Percentiles rank a stretch among this genome's conserved stretches.
Conservation (phyloP, 345 rosid species). For the Populus tremula region DNA sequence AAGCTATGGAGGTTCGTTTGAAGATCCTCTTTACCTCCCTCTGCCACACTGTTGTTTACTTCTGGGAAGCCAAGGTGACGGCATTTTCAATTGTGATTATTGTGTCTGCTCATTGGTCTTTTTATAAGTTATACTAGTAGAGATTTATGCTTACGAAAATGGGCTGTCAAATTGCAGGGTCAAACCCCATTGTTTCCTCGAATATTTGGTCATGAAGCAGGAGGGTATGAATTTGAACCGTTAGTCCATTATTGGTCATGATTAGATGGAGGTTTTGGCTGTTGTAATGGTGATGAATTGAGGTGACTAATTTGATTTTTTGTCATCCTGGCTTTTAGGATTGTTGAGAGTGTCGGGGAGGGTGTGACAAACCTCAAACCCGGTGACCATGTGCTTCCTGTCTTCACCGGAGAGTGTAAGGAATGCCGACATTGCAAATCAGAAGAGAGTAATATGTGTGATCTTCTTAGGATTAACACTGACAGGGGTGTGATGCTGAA, state of each 20-base stretch:
- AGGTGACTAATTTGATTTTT: neutral
- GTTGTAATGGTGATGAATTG: neutral
- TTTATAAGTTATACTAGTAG: too few species aligned
- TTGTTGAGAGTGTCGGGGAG: conserved; percentile 47
- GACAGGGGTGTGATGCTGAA: conserved; percentile 37
- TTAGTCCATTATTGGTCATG: neutral
- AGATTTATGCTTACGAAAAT: too few species aligned
- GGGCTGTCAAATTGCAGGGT: conserved; percentile 9
- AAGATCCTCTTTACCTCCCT: conserved; percentile 40
- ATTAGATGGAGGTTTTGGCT: neutral
- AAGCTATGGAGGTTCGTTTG: conserved; percentile 43
- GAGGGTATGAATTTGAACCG: conserved; percentile 1
- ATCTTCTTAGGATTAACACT: conserved; percentile 37
- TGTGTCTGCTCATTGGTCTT: too few species aligned
- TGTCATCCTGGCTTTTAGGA: neutral
- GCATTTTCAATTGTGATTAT: too few species aligned
- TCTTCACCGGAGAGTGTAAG: conserved; percentile 42
- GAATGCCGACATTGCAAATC: conserved; percentile 36
- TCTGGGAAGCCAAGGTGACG: conserved; percentile 52
- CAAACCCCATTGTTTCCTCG: conserved; percentile 18
- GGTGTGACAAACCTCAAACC: conserved; percentile 38
- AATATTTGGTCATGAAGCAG: conserved; percentile 24
- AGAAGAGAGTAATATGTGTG: conserved; percentile 38
- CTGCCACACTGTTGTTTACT: conserved; percentile 55
- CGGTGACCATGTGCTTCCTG: conserved; percentile 43